A percentile compares a stretch with the other conserved stretches of the same genome.
These are phyloP conservation scores for Sechiopsis laciniata DNA, from an alignment of 306 rosid species.

Conservation along the genomic window DNA sequence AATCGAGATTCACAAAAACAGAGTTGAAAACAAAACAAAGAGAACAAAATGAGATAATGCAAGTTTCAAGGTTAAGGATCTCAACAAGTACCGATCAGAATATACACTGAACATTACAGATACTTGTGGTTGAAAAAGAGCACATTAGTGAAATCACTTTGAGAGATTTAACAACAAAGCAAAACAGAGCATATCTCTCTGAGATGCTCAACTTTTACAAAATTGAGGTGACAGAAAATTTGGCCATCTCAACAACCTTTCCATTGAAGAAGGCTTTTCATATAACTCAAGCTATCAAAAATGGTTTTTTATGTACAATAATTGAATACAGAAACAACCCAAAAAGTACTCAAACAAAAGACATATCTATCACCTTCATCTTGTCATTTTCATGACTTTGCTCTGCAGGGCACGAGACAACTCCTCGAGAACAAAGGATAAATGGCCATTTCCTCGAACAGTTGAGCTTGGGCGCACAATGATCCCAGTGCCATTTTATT, in stretches of 20 bases:
- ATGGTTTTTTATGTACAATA: slow-evolving; percentile 19
- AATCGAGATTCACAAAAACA: too few relatives aligned
- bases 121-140: neutral
- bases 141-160: neutral
- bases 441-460: neutral
- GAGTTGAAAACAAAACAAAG: too few relatives aligned
- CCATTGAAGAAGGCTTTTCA: slow-evolving; percentile 13
- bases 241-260: neutral
- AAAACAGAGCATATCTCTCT: neutral
- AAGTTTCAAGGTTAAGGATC: neutral
- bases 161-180: neutral
- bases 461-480: neutral
- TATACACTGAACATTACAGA: slow-evolving; percentile 1
- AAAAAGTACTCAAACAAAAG: neutral
- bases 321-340: slow-evolving; percentile 15
- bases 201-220: neutral
- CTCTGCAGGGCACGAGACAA: neutral
- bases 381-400: slow-evolving; percentile 2
- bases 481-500: neutral
- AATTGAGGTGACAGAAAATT: slow-evolving; percentile 1
- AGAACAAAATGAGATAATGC: too few relatives aligned
- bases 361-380: slow-evolving; percentile 14
- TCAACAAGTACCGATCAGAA: neutral
- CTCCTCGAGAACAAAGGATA: neutral
- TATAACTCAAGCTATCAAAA: slow-evolving; percentile 9